Evolutionary conservation across 2,329 filamentous ascomycete genomes (phyloP).

Genomic region (Hymenoscyphus salicellus): DNA sequence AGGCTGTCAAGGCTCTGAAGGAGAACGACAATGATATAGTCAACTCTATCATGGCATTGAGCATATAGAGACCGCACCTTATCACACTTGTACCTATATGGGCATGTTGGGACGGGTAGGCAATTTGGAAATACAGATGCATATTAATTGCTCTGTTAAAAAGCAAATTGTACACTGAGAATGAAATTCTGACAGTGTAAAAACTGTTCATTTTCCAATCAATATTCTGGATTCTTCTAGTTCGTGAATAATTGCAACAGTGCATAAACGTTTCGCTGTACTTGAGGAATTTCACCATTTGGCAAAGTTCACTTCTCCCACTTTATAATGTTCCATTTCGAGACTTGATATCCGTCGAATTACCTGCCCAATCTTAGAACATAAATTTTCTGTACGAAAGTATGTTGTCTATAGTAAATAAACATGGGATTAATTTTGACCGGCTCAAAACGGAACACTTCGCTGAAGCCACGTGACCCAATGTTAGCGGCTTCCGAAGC

Average conservation of each 20-base stretch:
- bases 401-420: too few species aligned
- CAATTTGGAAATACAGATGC: conserved; percentile 9
- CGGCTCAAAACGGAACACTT: background rate
- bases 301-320: too few species aligned
- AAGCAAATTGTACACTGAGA: conserved; percentile 15
- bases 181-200: conserved; percentile 10
- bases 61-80: conserved; percentile 55
- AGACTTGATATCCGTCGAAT: too few species aligned
- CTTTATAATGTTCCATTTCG: too few species aligned
- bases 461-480: conserved; percentile 25
- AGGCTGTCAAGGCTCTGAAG: conserved; percentile 96
- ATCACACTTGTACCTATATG: conserved; percentile 12
- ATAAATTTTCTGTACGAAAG: too few species aligned
- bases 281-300: too few species aligned
- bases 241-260: background rate
- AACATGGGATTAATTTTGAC: background rate
- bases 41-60: conserved; percentile 99
- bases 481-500: conserved; percentile 14
- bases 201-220: background rate
- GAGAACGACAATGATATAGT: conserved; percentile 99
- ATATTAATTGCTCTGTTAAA: conserved; percentile 7
- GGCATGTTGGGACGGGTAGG: conserved; percentile 3
- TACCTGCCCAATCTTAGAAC: too few species aligned
- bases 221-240: background rate
- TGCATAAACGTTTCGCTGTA: too few species aligned